Evolutionary conservation across 2,329 filamentous ascomycete genomes (phyloP).

Genomic region (Hypoxylon sp.): DNA sequence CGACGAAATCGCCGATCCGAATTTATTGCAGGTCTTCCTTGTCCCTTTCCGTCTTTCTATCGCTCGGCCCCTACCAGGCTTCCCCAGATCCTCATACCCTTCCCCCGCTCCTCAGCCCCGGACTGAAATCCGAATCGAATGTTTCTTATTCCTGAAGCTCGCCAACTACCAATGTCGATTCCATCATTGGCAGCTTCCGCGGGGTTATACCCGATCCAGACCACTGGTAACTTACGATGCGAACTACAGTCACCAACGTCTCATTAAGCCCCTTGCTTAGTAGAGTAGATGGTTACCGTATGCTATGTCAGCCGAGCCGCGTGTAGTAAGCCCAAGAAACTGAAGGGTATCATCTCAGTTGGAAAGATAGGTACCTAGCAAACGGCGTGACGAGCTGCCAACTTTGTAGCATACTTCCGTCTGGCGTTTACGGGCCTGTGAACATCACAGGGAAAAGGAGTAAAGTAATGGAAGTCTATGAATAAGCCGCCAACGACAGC

Average conservation of each 20-base stretch:
- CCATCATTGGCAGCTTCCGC: conserved; percentile 15
- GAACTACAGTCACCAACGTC: conserved; percentile 15
- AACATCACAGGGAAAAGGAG: background rate
- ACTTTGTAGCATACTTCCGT: conserved; percentile 30
- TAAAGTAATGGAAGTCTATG: conserved; percentile 13
- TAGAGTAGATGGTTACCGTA: conserved; percentile 1
- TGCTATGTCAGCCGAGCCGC: conserved; percentile 1
- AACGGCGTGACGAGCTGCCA: conserved; percentile 30
- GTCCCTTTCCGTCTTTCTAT: conserved; percentile 1
- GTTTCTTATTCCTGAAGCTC: conserved; percentile 31
- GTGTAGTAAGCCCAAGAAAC: conserved; percentile 34
- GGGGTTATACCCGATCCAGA: conserved; percentile 36
- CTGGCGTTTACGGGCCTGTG: background rate
- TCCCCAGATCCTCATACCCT: conserved; percentile 25
- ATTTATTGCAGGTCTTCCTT: conserved; percentile 6
- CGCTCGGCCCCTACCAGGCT: conserved; percentile 18
- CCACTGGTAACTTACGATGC: conserved; percentile 16
- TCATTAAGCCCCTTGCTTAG: conserved; percentile 6
- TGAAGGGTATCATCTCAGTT: conserved; percentile 23
- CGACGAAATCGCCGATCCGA: conserved; percentile 32
- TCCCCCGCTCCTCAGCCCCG: conserved; percentile 24
- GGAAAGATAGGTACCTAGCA: conserved; percentile 6
- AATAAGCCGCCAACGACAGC: conserved; percentile 17
- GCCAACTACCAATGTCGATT: conserved; percentile 15
- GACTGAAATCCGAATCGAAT: conserved; percentile 34